Percentiles rank a stretch among this genome's conserved stretches.
phyloP scores from a whole-genome alignment of 2,329 filamentous ascomycete genomes.

The Neonectria neomacrospora region DNA sequence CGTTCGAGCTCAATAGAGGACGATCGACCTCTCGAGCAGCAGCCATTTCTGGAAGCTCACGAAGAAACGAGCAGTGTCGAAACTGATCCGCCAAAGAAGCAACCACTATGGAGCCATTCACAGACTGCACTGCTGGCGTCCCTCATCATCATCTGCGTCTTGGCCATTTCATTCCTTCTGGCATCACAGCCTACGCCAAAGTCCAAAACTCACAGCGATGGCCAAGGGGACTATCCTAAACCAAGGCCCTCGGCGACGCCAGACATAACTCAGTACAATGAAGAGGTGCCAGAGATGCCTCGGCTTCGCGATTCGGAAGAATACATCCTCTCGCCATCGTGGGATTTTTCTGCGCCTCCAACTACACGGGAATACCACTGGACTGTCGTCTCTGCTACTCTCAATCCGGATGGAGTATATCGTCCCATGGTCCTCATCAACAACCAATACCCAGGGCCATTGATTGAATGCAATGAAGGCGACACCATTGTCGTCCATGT shows the following conservation, averaged over 20 bases:
- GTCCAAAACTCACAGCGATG: not conserved
- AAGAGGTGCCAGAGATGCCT: constrained; percentile 37
- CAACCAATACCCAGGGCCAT: constrained; percentile 77
- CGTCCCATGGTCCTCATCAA: constrained; percentile 77
- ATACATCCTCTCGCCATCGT: constrained; percentile 67
- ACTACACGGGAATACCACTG: constrained; percentile 68
- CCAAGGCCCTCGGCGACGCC: not conserved
- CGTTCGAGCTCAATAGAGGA: constrained; percentile 11
- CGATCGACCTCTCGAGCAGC: constrained; percentile 21
- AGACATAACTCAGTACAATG: constrained; percentile 36
- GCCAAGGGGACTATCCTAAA: constrained; percentile 20
- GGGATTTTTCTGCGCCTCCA: constrained; percentile 63
- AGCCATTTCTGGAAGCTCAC: constrained; percentile 20
- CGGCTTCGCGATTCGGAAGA: constrained; percentile 53
- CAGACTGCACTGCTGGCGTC: constrained; percentile 35
- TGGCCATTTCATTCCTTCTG: constrained; percentile 39
- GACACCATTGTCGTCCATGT: constrained; percentile 77
- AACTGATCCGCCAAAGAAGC: not conserved
- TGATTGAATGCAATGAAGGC: constrained; percentile 78
- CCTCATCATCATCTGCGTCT: constrained; percentile 39
- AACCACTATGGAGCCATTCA: constrained; percentile 18
- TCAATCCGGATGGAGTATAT: constrained; percentile 70
- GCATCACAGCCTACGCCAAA: constrained; percentile 23
- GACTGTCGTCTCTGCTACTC: constrained; percentile 66
- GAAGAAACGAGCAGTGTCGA: not conserved